Conservation (phyloP, 2,329 filamentous ascomycete species). For the Teratosphaeria nubilosa region DNA sequence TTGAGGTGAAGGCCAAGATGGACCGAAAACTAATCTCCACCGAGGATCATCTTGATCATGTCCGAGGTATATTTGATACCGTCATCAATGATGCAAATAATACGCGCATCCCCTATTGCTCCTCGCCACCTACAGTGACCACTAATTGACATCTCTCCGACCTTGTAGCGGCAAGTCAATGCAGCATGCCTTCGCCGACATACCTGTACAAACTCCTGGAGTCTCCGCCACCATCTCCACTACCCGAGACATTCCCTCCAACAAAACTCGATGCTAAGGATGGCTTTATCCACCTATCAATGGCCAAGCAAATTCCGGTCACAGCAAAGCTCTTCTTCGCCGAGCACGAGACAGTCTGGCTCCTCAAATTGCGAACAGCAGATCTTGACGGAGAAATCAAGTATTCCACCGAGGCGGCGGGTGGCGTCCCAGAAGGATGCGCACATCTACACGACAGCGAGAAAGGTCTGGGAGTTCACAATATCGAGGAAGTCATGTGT, state of each 20-base stretch:
- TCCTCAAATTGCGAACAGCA: constrained; percentile 10
- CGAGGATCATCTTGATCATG: not conserved
- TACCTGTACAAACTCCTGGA: constrained; percentile 24
- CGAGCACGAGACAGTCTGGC: constrained; percentile 10
- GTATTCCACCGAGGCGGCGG: not conserved
- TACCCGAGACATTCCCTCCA: constrained; percentile 15
- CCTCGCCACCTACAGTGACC: not conserved
- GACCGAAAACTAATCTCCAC: not conserved
- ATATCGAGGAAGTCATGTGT: not conserved
- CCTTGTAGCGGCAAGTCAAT: not conserved
- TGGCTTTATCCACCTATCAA: constrained; percentile 20
- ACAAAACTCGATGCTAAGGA: constrained; percentile 17
- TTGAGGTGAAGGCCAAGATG: not conserved
- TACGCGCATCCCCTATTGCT: not conserved
- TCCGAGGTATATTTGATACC: not conserved
- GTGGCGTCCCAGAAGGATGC: not conserved
- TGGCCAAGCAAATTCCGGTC: constrained; percentile 17
- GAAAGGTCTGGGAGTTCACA: not conserved
- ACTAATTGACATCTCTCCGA: not conserved
- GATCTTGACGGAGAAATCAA: not conserved
- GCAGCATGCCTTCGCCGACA: not conserved
- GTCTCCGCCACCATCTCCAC: constrained; percentile 10
- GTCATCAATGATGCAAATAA: not conserved
- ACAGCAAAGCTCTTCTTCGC: constrained; percentile 21
- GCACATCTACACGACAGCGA: not conserved